Conservation (phyloP, 257 asterid genomes). For the Phtheirospermum japonicum region DNA sequence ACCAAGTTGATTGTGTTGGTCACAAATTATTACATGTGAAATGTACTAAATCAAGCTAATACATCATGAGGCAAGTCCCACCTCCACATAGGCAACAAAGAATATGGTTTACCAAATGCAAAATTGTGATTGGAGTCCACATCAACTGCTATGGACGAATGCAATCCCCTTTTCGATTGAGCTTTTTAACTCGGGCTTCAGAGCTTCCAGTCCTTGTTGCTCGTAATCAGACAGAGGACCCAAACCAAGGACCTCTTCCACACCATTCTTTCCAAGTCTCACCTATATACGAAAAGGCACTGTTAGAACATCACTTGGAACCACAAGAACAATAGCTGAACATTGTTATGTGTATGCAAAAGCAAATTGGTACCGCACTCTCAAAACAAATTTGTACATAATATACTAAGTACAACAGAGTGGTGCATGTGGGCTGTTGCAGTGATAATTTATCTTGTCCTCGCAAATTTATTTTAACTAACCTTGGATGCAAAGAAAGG, state of each 20-base stretch:
- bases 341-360: conserved; percentile 22
- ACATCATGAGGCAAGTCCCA: conserved; percentile 8
- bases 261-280: conserved; percentile 79
- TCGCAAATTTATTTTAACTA: no score
- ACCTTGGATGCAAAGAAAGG: conserved; percentile 89
- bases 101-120: neutral
- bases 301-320: conserved; percentile 6
- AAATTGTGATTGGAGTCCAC: conserved; percentile 27
- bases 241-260: conserved; percentile 69
- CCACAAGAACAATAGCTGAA: neutral
- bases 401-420: no score
- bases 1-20: conserved; percentile 6
- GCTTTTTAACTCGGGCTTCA: conserved; percentile 54
- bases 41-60: conserved; percentile 3
- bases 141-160: conserved; percentile 47
- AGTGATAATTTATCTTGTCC: no score
- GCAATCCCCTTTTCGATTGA: conserved; percentile 77
- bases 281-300: conserved; percentile 40
- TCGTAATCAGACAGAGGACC: conserved; percentile 60
- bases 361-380: no score
- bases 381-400: no score
- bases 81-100: neutral
- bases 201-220: conserved; percentile 73
- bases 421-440: no score
- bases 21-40: conserved; percentile 32